A percentile compares a stretch with the other conserved stretches of the same genome.
These are phyloP conservation scores for Amanita fuliginea DNA, from an alignment of 768 basidiomycete species.

Conservation along the genomic window DNA sequence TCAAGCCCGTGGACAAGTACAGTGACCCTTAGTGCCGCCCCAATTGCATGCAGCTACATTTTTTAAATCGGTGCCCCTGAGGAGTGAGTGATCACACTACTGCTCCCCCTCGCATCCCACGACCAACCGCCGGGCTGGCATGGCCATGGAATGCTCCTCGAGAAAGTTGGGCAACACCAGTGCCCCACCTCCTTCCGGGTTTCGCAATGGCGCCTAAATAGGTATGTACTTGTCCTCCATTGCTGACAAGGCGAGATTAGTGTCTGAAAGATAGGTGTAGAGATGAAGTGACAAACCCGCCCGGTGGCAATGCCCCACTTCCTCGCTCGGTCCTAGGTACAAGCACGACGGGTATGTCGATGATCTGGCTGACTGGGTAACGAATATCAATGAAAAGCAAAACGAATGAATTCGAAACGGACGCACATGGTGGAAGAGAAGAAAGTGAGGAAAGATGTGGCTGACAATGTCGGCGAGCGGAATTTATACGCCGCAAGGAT, in stretches of 20 bases:
- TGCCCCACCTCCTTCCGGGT: slow-evolving; percentile 2
- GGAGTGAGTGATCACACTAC: slow-evolving; percentile 4
- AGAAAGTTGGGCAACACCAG: background rate
- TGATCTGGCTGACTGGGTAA: no score
- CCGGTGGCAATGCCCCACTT: no score
- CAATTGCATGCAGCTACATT: background rate
- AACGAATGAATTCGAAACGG: background rate
- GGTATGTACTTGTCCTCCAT: background rate
- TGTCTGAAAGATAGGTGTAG: background rate
- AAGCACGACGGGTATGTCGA: no score
- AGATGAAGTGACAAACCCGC: background rate
- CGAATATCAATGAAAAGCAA: no score
- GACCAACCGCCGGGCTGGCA: background rate
- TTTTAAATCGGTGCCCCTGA: background rate
- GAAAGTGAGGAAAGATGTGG: background rate
- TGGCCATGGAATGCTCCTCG: background rate
- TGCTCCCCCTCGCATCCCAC: slow-evolving; percentile 3
- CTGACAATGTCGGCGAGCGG: slow-evolving; percentile 5
- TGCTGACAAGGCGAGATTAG: background rate
- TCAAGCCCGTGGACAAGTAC: background rate
- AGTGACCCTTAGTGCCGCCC: background rate
- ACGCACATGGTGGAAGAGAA: background rate
- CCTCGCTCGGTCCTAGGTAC: no score
- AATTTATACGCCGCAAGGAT: background rate
- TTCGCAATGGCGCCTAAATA: background rate